Conservation (phyloP, 2,329 filamentous ascomycete genomes). For the Moelleriella libera region DNA sequence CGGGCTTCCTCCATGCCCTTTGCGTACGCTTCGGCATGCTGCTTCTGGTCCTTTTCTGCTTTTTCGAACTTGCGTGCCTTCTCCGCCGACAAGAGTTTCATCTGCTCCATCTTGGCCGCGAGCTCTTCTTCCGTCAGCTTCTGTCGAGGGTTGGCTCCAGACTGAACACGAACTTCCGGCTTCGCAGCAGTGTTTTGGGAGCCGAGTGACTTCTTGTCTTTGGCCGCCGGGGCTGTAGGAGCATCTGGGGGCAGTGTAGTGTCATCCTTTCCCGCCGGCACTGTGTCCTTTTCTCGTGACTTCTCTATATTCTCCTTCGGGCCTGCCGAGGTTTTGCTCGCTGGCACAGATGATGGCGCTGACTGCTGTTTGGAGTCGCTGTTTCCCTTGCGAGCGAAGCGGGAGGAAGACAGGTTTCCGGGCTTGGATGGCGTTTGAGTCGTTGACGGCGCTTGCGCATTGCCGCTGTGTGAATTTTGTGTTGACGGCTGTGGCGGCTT, state of each 20-base stretch:
- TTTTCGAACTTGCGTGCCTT: constrained; percentile 45
- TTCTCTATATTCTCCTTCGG: background rate
- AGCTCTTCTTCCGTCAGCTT: constrained; percentile 47
- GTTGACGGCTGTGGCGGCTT: background rate
- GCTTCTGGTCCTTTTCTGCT: constrained; percentile 40
- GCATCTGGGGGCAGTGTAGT: constrained; percentile 15
- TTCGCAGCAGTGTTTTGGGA: constrained; percentile 18
- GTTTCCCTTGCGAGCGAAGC: constrained; percentile 5
- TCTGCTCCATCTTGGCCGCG: constrained; percentile 44
- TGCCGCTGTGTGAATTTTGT: background rate
- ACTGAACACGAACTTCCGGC: constrained; percentile 29
- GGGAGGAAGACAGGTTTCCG: constrained; percentile 5
- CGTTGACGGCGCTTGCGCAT: constrained; percentile 5
- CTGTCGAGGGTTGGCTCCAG: constrained; percentile 43
- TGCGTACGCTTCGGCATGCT: constrained; percentile 39
- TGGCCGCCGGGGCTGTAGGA: constrained; percentile 12
- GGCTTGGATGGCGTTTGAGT: constrained; percentile 1
- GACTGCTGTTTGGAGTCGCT: constrained; percentile 4
- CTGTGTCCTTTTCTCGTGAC: background rate
- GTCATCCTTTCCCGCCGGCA: background rate
- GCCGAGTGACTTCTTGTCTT: constrained; percentile 5
- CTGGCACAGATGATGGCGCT: constrained; percentile 4
- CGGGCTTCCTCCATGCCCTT: constrained; percentile 41
- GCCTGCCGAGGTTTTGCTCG: background rate
- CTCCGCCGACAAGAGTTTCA: constrained; percentile 43